Evolutionary conservation across 805 yeast genomes (phyloP), one percentile per base, ranked within the genome.

Genomic region (Yamadazyma laniorum): DNA sequence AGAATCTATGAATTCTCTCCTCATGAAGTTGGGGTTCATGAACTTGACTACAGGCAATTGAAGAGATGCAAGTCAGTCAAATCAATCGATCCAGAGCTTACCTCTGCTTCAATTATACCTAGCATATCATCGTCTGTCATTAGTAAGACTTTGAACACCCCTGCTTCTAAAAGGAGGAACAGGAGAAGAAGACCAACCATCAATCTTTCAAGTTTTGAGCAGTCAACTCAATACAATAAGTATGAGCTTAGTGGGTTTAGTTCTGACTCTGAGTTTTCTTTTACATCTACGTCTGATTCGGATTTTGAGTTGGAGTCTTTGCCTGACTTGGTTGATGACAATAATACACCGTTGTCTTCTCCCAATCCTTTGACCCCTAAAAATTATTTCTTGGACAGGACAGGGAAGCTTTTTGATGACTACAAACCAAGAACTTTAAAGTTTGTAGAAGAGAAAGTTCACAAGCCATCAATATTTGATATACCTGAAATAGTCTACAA

Each of bases 401-500:
- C 25, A n/a, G 18, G 25, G 13, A 42, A 35, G 17, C 36, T 17
- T 16, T 32, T 43, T 14, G 44, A 40, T 7, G 35, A 32, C 17
- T 19, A 22, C 14, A 27, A 16, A 19, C 29, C 39, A 6, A 29
- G 27, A 22, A 28, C 23, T 14, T 28, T 30, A 17, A 27, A 16
- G 16, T 32, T 32, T 15, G 22, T 31, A 6, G 18, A 25, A 11
- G 18, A 29, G 26, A n/a, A 16, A 14, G 28, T 8, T n/a, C n/a
- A 4, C 13, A 17, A 5, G 16, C 52, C 50, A 60, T 66, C 57
- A 50, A 82, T 88, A 6, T 83, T 88, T 51, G 67, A 70, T 35
- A 79, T 83, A 25, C 95, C 96, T 0, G 96, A 88, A 57, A 81
- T 88, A 36, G 65, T 88, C 12, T 59, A 68, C 43, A 67, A 70